Evolutionary conservation across 2,329 filamentous ascomycete genomes (phyloP), one percentile per base, ranked within the genome.

Genomic region (Penicillium sclerotiorum): DNA sequence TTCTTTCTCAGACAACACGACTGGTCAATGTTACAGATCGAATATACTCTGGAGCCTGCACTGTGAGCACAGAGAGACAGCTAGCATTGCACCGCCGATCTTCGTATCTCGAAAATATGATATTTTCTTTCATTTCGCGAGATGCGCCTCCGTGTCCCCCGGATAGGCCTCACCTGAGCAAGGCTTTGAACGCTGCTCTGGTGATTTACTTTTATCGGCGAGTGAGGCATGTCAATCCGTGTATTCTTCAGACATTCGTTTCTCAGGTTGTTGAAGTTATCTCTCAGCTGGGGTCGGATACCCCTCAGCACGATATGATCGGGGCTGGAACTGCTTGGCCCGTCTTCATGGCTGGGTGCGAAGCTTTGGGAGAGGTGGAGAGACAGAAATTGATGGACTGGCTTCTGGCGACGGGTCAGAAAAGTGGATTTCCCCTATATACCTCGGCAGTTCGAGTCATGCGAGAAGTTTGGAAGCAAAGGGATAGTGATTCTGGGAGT

Each of bases 141-240:
- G 17, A 33, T 22, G 18, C 9, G 15, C 37, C 25, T 12, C 27
- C 37, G 3, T 7, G 18, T 13, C 5, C 15, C 1, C 23, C 44
- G 18, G 35, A 33, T 18, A 27, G 45, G 30, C 15, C 12, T 8
- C 37, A 43, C 8, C 37, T 49, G 20, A 8, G 25, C 3, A 20
- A 32, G 11, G 46, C 46, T 37, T 21, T 49, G 7, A 43, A 49
- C 32, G 30, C n/a, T 18, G 46, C 46, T 15, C 30, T 49, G n/a
- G 28, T 37, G 4, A 49, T 49, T 36, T 36, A 27, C 20, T 49
- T 49, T 23, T 49, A 49, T 7, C 17, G 46, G 20, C 27, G 46
- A 13, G 46, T 43, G 2, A 20, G 38, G 7, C 8, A 23, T 3
- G 30, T 49, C 1, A 21, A 37, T 18, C 46, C 46, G 5, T 32